phyloP scores from a whole-genome alignment of 192 early-diverging fungal species.

The Funneliformis mosseae region DNA sequence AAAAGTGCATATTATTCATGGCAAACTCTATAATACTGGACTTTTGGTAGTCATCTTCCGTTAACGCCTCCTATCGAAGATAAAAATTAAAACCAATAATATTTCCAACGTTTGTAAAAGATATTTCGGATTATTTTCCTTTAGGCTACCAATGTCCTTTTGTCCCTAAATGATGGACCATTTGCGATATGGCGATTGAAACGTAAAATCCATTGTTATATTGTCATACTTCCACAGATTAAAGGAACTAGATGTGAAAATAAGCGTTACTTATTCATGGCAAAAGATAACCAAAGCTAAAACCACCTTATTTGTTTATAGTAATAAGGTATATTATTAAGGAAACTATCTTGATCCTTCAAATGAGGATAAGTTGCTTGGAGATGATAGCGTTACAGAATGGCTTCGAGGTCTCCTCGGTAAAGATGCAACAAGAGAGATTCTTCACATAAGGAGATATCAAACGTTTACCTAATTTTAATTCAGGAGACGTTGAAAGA shows the following conservation, averaged over 20 bases:
- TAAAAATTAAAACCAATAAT: conserved; percentile 5
- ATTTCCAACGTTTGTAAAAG: conserved; percentile 9
- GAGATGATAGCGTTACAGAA: neutral
- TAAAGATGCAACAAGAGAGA: conserved; percentile 26
- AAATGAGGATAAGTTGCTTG: conserved; percentile 17
- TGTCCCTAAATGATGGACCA: conserved; percentile 14
- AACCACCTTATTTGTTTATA: conserved; percentile 55
- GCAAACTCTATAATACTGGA: conserved; percentile 31
- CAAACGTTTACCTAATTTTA: conserved; percentile 30
- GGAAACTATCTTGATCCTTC: conserved; percentile 5
- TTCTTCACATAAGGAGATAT: neutral
- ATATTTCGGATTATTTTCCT: conserved; percentile 27
- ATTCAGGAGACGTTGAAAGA: conserved; percentile 42
- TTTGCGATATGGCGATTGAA: neutral
- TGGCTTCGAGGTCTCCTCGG: conserved; percentile 23
- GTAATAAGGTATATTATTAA: conserved; percentile 42
- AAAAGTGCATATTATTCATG: conserved; percentile 33
- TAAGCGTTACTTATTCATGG: conserved; percentile 39
- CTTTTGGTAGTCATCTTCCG: conserved; percentile 22
- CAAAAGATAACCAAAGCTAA: conserved; percentile 48
- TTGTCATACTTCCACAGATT: conserved; percentile 34
- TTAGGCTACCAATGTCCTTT: neutral
- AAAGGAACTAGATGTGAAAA: conserved; percentile 10
- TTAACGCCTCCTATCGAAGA: conserved; percentile 18
- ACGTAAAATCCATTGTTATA: conserved; percentile 7